These are phyloP conservation scores for Phragmites australis DNA, from an alignment of 176 grass and related monocot species.

Conservation along the genomic window DNA sequence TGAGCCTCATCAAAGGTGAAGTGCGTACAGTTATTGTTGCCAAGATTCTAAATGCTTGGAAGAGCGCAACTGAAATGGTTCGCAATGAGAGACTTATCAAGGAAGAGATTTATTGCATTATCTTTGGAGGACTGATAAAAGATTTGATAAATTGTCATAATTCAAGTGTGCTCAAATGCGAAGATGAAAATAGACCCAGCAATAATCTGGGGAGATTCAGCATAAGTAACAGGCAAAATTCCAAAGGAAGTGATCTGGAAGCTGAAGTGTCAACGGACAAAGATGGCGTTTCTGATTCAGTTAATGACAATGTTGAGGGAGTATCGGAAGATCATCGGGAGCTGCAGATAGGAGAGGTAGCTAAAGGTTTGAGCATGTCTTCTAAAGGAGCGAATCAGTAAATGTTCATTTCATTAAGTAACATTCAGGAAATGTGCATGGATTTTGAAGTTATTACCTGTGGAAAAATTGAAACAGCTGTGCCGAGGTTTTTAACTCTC, in stretches of 20 bases:
- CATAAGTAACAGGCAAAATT: neutral
- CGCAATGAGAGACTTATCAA: constrained; percentile 22
- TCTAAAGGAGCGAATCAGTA: neutral
- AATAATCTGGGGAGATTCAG: constrained; percentile 20
- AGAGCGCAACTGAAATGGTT: constrained; percentile 13
- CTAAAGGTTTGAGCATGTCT: neutral
- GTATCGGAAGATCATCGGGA: neutral
- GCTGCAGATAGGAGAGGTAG: neutral
- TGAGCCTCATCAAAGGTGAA: constrained; percentile 23
- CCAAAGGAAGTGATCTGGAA: neutral
- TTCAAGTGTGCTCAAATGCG: neutral
- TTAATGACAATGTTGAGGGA: neutral
- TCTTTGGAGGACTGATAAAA: constrained; percentile 37
- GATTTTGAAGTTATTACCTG: constrained; percentile 36
- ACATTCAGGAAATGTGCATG: constrained; percentile 7
- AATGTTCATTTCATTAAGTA: neutral
- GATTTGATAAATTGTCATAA: constrained; percentile 21
- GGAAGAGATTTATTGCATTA: constrained; percentile 26
- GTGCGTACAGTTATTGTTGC: neutral
- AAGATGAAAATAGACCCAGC: neutral
- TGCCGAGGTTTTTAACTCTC: constrained; percentile 43
- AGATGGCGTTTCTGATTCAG: neutral
- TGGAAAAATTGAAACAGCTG: constrained; percentile 39
- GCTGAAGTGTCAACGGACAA: constrained; percentile 11
- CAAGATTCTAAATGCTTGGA: constrained; percentile 22